Conservation (phyloP, 106 monocot species). For the Gastrodia elata region DNA sequence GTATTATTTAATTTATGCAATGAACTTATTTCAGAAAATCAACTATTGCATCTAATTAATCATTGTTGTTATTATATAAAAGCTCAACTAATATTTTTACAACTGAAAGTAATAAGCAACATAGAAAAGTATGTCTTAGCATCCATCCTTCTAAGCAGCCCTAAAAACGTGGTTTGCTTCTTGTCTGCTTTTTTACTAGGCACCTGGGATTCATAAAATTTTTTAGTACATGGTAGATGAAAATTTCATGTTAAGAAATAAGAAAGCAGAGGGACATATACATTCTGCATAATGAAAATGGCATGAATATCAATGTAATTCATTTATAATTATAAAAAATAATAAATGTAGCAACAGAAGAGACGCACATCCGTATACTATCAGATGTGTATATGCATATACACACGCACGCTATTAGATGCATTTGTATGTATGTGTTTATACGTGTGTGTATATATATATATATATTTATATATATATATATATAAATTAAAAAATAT, state of each 20-base stretch:
- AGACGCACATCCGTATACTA: background rate
- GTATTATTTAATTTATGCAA: background rate
- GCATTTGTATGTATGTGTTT: too few relatives aligned
- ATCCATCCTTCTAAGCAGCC: background rate
- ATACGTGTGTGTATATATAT: too few relatives aligned
- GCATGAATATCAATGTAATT: background rate
- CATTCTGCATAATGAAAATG: background rate
- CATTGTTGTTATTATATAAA: background rate
- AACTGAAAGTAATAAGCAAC: background rate
- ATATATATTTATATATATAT: too few relatives aligned
- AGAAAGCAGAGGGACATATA: background rate
- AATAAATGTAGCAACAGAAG: background rate
- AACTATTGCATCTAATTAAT: background rate
- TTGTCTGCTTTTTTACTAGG: background rate
- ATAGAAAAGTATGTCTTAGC: background rate
- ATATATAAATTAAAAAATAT: too few relatives aligned
- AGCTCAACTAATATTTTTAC: background rate
- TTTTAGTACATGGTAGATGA: too few relatives aligned
- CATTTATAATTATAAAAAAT: background rate
- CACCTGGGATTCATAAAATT: background rate
- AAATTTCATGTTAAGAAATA: background rate
- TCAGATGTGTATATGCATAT: background rate
- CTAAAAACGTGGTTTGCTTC: background rate
- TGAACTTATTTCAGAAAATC: background rate
- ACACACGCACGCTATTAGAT: too few relatives aligned